Conservation (phyloP, 2,329 filamentous ascomycete species). For the Penicillium sp. region DNA sequence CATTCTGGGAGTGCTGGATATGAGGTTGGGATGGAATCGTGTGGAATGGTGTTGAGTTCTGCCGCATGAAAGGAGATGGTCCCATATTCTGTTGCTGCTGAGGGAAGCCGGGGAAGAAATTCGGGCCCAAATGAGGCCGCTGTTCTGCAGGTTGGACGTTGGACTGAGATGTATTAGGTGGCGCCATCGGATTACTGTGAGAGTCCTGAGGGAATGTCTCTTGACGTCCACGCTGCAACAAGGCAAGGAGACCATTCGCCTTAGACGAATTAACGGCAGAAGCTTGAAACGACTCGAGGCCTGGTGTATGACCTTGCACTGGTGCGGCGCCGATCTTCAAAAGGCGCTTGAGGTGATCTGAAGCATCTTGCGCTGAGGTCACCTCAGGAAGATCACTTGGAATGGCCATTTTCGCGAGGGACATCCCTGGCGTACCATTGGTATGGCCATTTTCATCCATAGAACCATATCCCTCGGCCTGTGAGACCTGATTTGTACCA, state of each 20-base stretch:
- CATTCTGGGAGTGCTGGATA: conserved; percentile 11
- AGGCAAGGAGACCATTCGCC: conserved; percentile 56
- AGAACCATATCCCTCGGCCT: conserved; percentile 52
- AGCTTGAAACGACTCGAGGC: conserved; percentile 19
- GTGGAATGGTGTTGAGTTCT: conserved; percentile 19
- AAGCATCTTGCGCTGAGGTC: conserved; percentile 44
- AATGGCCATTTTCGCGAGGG: conserved; percentile 24
- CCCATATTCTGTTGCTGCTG: conserved; percentile 32
- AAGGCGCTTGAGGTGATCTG: conserved; percentile 53
- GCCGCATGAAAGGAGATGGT: conserved; percentile 33
- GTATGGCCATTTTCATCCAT: conserved; percentile 56
- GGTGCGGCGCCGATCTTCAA: conserved; percentile 39
- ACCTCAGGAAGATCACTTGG: conserved; percentile 46
- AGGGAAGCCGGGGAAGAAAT: conserved; percentile 43
- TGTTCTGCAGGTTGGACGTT: conserved; percentile 56
- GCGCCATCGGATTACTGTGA: conserved; percentile 52
- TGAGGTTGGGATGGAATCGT: conserved; percentile 12
- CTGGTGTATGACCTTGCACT: conserved; percentile 11
- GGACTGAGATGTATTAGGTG: conserved; percentile 55
- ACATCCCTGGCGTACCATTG: conserved; percentile 22
- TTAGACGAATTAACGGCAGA: conserved; percentile 40
- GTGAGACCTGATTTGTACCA: conserved; percentile 44
- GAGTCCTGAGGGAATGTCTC: conserved; percentile 26
- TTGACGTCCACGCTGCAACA: conserved; percentile 50
- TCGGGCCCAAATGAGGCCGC: conserved; percentile 53